These are phyloP conservation scores for Alnus glutinosa DNA, from an alignment of 306 rosid species.

Conservation along the genomic window DNA sequence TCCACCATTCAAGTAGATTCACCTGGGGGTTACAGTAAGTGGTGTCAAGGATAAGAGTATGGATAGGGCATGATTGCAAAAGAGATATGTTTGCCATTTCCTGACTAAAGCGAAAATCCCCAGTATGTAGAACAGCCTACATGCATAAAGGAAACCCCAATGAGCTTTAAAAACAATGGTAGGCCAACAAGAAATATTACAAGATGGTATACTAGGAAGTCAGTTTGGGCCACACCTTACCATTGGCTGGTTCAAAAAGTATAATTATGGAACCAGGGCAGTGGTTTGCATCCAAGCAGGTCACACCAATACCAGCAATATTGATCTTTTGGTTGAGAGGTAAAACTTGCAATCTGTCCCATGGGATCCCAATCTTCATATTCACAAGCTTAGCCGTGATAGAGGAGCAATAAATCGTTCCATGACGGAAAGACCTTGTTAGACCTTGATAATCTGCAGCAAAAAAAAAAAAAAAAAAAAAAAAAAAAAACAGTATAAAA, in stretches of 20 bases:
- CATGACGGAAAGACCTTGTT: slow-evolving; percentile 86
- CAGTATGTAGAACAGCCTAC: slow-evolving; percentile 87
- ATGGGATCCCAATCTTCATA: slow-evolving; percentile 86
- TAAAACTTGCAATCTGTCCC: slow-evolving; percentile 74
- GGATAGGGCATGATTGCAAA: slow-evolving; percentile 49
- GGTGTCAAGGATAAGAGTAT: slow-evolving; percentile 85
- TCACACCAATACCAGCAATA: slow-evolving; percentile 73
- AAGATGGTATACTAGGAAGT: slow-evolving; percentile 27
- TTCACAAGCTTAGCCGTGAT: slow-evolving; percentile 85
- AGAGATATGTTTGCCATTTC: slow-evolving; percentile 52
- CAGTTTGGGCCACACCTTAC: slow-evolving; percentile 72
- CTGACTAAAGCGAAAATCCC: slow-evolving; percentile 86
- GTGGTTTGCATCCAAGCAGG: slow-evolving; percentile 96
- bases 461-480: slow-evolving; percentile 13
- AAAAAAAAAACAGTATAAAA: slow-evolving; percentile 18
- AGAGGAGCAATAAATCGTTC: slow-evolving; percentile 86
- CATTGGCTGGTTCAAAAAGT: slow-evolving; percentile 87
- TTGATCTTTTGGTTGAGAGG: slow-evolving; percentile 69
- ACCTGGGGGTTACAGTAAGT: slow-evolving; percentile 94
- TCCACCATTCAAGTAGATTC: slow-evolving; percentile 33
- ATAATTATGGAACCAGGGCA: slow-evolving; percentile 88
- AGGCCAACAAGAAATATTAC: slow-evolving; percentile 4
- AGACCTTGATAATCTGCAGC: slow-evolving; percentile 95
- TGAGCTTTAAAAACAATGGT: slow-evolving; percentile 15
- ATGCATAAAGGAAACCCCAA: slow-evolving; percentile 26